Base-by-base conservation (phyloP, 345 rosid genomes). In the Sonneratia alba region DNA sequence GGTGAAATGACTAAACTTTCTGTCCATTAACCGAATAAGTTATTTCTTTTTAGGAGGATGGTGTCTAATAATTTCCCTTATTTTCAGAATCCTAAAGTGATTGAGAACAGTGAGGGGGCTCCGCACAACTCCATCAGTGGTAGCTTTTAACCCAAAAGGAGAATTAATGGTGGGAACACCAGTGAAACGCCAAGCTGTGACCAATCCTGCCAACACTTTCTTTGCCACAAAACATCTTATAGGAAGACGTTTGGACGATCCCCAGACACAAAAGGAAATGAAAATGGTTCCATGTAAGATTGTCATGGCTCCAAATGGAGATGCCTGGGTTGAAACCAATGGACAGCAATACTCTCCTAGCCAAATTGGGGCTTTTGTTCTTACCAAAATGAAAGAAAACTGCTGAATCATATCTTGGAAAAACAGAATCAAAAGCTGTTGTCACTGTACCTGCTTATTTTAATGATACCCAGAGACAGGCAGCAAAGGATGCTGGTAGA, bases 391-490 rank as follows among this genome's bases (percentile, higher is more conserved):
- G 96, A 92, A 86, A 70, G 97, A 92, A 92, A 81, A 90, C 96
- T 34, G 98, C 96, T 0, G 96, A 92, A 70, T 81, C 92, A 34
- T 92, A 88, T 73, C 84, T 90, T 38, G 94, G 96, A 7, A 92
- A 87, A 77, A 70, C 88, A 0, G 83, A 90, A 1, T 69, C 85
- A 14, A 88, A 90, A 47, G 96, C 97, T 40, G 97, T 92, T n/a
- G 74, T 92, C 49, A 92, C 97, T 1, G 97, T 92, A 32, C 96
- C 97, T 1, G 97, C 97, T 55, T 92, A 90, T 76, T 92, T 92
- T 72, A 92, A 92, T 72, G 97, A 92, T 85, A 96, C 97, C 56
- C 94, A 92, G 77, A 82, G 97, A 74, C 97, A 92, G 76, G 97
- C 97, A 36, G 88, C 97, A 0, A 92, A 92, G 75, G 97, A 92